phyloP scores from a whole-genome alignment of 2,329 filamentous ascomycete genomes.

The Clarireedia hainanense region DNA sequence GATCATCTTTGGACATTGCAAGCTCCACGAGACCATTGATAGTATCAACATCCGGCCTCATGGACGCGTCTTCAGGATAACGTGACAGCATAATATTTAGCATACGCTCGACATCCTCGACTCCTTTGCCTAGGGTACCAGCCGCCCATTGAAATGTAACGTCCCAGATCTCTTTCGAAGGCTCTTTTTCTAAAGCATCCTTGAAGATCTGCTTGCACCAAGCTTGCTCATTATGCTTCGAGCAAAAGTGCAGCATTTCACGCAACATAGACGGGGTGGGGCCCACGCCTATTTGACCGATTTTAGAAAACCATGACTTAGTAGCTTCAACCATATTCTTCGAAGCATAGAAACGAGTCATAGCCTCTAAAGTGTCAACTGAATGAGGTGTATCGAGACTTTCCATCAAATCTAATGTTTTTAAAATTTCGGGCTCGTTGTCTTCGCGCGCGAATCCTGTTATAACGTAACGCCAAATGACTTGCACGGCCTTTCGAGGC shows the following conservation, averaged over 20 bases:
- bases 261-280: slow-evolving; percentile 31
- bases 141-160: slow-evolving; percentile 69
- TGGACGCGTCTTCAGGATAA: slow-evolving; percentile 37
- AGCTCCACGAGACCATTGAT: slow-evolving; percentile 71
- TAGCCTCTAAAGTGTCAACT: slow-evolving; percentile 40
- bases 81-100: slow-evolving; percentile 55
- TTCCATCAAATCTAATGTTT: slow-evolving; percentile 46
- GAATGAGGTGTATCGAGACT: slow-evolving; percentile 39
- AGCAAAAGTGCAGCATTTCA: slow-evolving; percentile 52
- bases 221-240: slow-evolving; percentile 48
- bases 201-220: slow-evolving; percentile 57
- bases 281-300: neutral
- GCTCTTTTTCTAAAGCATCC: slow-evolving; percentile 33
- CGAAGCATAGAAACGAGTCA: slow-evolving; percentile 56
- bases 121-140: slow-evolving; percentile 57
- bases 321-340: slow-evolving; percentile 51
- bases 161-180: slow-evolving; percentile 56
- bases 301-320: slow-evolving; percentile 58
- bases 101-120: slow-evolving; percentile 67
- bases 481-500: slow-evolving; percentile 22
- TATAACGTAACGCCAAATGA: slow-evolving; percentile 42
- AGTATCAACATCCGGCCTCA: slow-evolving; percentile 57
- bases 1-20: slow-evolving; percentile 62
- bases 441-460: slow-evolving; percentile 55
- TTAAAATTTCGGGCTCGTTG: slow-evolving; percentile 48